Conservation (phyloP, 1,284 basidiomycete genomes). For the Moesziomyces globuligerus region DNA sequence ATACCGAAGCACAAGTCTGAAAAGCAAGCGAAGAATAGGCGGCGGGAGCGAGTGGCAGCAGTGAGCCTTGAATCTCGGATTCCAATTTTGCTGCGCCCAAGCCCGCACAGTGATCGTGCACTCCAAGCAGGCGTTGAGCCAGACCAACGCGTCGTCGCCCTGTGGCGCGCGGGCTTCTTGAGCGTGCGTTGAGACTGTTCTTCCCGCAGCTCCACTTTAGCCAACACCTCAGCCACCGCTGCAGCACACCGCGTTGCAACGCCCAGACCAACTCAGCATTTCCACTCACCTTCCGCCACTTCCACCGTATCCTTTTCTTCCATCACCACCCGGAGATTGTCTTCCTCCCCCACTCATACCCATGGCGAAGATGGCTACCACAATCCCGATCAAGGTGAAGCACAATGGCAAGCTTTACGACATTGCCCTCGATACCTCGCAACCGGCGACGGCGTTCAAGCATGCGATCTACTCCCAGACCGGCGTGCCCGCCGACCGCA, state of each 20-base stretch:
- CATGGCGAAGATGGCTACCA: slow-evolving; percentile 66
- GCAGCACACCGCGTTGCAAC: no score
- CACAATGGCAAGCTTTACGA: slow-evolving; percentile 79
- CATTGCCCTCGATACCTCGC: slow-evolving; percentile 74
- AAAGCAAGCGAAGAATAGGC: no score
- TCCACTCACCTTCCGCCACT: neutral
- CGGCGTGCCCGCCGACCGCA: slow-evolving; percentile 85
- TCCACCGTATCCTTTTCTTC: neutral
- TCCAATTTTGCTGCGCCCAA: no score
- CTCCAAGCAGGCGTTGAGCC: neutral
- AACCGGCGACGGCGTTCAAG: slow-evolving; percentile 81
- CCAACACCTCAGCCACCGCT: no score
- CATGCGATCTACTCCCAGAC: slow-evolving; percentile 81
- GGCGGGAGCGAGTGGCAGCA: no score
- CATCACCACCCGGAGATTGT: neutral
- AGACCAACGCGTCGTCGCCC: neutral
- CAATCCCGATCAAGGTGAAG: slow-evolving; percentile 79
- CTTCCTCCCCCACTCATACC: neutral
- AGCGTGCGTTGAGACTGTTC: no score
- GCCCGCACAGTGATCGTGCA: slow-evolving; percentile 3
- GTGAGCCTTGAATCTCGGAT: no score
- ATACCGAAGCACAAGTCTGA: no score
- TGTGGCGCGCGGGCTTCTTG: no score
- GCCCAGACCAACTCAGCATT: neutral
- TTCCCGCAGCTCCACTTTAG: neutral